These are phyloP conservation scores for Actinomucor elegans DNA, from an alignment of 371 early-diverging fungal species.

Conservation along the genomic window DNA sequence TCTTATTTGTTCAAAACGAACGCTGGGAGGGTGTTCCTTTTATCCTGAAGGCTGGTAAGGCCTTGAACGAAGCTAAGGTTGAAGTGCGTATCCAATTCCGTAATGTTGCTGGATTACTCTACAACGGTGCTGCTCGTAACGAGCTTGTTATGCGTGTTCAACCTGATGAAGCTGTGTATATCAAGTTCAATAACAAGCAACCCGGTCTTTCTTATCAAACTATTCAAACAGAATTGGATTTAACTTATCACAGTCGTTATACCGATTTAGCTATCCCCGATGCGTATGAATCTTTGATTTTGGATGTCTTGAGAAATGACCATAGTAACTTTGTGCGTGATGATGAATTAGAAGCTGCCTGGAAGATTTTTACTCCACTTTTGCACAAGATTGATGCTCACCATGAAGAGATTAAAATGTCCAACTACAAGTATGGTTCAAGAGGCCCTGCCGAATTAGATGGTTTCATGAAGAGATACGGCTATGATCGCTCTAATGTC, in stretches of 20 bases:
- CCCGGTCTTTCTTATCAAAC: constrained; percentile 73
- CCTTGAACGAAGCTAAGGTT: constrained; percentile 88
- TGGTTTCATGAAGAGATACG: constrained; percentile 72
- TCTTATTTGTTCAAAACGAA: constrained; percentile 85
- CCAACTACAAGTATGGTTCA: constrained; percentile 78
- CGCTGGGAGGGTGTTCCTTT: constrained; percentile 98
- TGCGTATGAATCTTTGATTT: constrained; percentile 91
- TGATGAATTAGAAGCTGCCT: constrained; percentile 94
- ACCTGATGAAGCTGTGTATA: constrained; percentile 93
- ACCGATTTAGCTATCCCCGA: constrained; percentile 88
- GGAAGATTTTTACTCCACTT: constrained; percentile 96
- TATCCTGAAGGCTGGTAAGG: constrained; percentile 95
- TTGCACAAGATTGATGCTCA: constrained; percentile 81
- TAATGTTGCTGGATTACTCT: constrained; percentile 79
- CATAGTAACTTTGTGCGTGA: constrained; percentile 96
- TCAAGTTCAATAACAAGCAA: constrained; percentile 93
- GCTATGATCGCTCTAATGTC: constrained; percentile 54
- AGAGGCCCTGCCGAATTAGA: constrained; percentile 83
- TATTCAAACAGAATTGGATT: constrained; percentile 86
- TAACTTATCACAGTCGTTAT: constrained; percentile 87
- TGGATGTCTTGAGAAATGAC: constrained; percentile 88
- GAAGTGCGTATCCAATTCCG: constrained; percentile 95
- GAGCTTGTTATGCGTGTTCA: constrained; percentile 95
- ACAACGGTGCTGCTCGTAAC: constrained; percentile 76
- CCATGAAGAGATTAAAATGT: constrained; percentile 56